A percentile compares a stretch with the other conserved stretches of the same genome.
phyloP scores from a whole-genome alignment of 495 filamentous ascomycete genomes.

The Tuber calosporum region DNA sequence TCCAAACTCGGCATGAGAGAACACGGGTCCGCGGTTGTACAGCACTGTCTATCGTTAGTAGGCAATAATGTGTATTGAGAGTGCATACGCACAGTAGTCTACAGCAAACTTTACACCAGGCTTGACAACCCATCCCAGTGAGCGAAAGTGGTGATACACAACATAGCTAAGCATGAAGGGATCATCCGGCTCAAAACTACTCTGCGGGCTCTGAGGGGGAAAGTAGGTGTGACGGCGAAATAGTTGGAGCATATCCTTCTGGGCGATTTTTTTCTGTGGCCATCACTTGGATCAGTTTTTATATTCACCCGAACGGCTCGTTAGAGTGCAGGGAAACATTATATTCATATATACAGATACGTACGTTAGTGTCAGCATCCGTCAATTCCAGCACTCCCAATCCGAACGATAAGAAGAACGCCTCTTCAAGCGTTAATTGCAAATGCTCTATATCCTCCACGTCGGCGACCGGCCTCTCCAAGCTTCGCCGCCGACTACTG shows the following conservation, averaged over 20 bases:
- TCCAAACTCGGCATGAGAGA: slow-evolving; percentile 88
- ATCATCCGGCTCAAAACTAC: slow-evolving; percentile 57
- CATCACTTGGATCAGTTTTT: slow-evolving; percentile 21
- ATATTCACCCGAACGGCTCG: slow-evolving; percentile 1
- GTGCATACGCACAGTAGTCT: slow-evolving; percentile 55
- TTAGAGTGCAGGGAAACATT: slow-evolving; percentile 38
- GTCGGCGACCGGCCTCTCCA: slow-evolving; percentile 30
- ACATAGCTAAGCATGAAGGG: slow-evolving; percentile 79
- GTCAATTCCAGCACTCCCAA: slow-evolving; percentile 68
- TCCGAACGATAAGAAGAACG: slow-evolving; percentile 80
- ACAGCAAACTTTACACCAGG: slow-evolving; percentile 90
- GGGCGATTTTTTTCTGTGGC: slow-evolving; percentile 44
- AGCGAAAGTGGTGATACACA: slow-evolving; percentile 93
- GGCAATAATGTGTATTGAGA: neutral
- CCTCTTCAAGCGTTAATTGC: slow-evolving; percentile 81
- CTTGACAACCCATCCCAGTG: slow-evolving; percentile 91
- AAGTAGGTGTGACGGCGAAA: slow-evolving; percentile 64
- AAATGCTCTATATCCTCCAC: slow-evolving; percentile 80
- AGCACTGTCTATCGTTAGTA: slow-evolving; percentile 48
- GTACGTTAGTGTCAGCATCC: slow-evolving; percentile 49
- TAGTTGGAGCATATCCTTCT: slow-evolving; percentile 54
- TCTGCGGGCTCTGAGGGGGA: slow-evolving; percentile 48
- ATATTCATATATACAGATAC: slow-evolving; percentile 26
- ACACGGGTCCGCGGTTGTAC: slow-evolving; percentile 90
- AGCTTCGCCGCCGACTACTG: slow-evolving; percentile 25